Evolutionary conservation across 1,284 basidiomycete species (phyloP).

Genomic region (Takashimella koratensis): DNA sequence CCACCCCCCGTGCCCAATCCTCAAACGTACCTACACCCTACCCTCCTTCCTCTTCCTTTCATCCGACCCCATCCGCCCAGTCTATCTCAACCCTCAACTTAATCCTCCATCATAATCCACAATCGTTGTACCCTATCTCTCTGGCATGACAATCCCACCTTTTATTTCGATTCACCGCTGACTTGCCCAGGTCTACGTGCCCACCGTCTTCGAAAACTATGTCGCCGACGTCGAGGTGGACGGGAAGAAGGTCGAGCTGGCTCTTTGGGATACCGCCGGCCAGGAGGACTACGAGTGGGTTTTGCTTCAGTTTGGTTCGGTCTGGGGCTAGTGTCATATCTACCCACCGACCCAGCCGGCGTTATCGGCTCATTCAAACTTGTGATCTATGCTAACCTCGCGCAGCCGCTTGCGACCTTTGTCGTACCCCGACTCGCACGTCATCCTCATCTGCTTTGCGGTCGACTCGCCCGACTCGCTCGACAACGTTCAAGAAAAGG

Average conservation of each 20-base stretch:
- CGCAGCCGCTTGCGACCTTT: constrained; percentile 86
- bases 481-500: constrained; percentile 95
- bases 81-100: no score
- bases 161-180: no score
- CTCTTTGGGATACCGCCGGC: constrained; percentile 93
- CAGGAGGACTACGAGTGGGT: constrained; percentile 66
- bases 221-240: constrained; percentile 87
- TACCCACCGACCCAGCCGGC: background rate
- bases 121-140: no score
- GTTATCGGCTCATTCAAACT: no score
- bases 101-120: no score
- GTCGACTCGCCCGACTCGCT: constrained; percentile 88
- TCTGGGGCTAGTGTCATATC: background rate
- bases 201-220: constrained; percentile 83
- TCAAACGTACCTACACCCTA: no score
- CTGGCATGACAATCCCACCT: no score
- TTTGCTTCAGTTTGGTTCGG: background rate
- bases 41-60: background rate
- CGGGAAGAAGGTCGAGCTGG: constrained; percentile 85
- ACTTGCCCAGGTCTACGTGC: constrained; percentile 71
- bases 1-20: no score
- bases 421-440: constrained; percentile 86
- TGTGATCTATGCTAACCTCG: no score
- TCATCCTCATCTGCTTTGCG: constrained; percentile 90
- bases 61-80: background rate